Evolutionary conservation across 495 filamentous ascomycete genomes (phyloP).

Genomic region (Penicillium nucicola): DNA sequence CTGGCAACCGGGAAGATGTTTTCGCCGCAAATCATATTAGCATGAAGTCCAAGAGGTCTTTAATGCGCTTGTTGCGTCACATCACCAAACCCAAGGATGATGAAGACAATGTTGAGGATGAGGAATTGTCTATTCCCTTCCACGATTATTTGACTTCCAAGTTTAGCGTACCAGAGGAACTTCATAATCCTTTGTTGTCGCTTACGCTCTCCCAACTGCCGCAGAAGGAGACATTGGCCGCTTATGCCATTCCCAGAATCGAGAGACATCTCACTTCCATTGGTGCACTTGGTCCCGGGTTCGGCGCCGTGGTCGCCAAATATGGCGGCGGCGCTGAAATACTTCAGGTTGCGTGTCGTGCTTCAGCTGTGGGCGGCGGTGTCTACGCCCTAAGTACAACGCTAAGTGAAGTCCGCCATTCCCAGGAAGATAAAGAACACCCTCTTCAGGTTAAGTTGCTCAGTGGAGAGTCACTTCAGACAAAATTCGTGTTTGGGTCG

Average conservation of each 20-base stretch:
- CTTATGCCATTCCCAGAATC: conserved; percentile 64
- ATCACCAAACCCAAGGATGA: conserved; percentile 36
- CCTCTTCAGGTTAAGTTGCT: conserved; percentile 51
- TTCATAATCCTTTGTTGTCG: conserved; percentile 72
- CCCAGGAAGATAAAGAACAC: conserved; percentile 13
- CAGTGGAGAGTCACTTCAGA: conserved; percentile 57
- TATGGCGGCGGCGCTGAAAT: conserved; percentile 94
- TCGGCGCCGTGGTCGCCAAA: conserved; percentile 81
- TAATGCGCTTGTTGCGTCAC: conserved; percentile 87
- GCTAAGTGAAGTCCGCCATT: conserved; percentile 32
- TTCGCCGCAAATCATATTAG: conserved; percentile 71
- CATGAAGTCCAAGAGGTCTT: conserved; percentile 68
- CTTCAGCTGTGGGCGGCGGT: conserved; percentile 86
- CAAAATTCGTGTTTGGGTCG: conserved; percentile 53
- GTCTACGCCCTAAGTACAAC: conserved; percentile 81
- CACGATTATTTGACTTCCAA: conserved; percentile 60
- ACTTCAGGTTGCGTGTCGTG: conserved; percentile 86
- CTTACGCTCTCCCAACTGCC: conserved; percentile 70
- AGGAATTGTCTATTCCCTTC: conserved; percentile 48
- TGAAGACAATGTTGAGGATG: conserved; percentile 20
- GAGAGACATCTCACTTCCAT: conserved; percentile 82
- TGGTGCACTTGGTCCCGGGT: conserved; percentile 80
- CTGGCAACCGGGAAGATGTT: conserved; percentile 83
- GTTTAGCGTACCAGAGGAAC: conserved; percentile 68
- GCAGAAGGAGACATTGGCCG: conserved; percentile 55